Evolutionary conservation across 495 filamentous ascomycete genomes (phyloP).

Genomic region (Xylaria venustula): DNA sequence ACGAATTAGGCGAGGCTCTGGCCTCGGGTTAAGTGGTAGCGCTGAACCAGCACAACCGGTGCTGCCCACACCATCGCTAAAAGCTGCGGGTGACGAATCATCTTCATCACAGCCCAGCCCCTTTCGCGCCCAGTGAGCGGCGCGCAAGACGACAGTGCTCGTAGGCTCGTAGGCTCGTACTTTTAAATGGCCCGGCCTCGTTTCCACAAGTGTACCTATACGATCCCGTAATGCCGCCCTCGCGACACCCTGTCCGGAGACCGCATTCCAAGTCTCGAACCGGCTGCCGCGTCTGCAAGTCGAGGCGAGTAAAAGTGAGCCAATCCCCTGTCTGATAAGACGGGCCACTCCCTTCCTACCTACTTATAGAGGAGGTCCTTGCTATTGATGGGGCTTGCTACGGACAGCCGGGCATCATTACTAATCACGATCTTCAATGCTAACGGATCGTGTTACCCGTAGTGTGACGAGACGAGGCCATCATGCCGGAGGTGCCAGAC

Average conservation of each 20-base stretch:
- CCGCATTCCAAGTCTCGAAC: conserved; percentile 14
- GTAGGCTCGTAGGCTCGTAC: too few species aligned
- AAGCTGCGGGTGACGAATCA: background rate
- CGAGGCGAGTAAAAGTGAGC: conserved; percentile 11
- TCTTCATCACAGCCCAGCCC: background rate
- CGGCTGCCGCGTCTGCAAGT: conserved; percentile 14
- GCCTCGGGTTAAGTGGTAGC: background rate
- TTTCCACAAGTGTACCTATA: background rate
- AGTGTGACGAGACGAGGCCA: conserved; percentile 13
- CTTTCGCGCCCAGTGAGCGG: background rate
- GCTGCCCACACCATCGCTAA: conserved; percentile 2
- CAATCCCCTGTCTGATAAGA: background rate
- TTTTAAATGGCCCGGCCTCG: background rate
- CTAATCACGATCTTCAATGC: too few species aligned
- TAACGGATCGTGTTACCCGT: background rate
- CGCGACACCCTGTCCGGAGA: conserved; percentile 2
- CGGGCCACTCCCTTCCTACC: too few species aligned
- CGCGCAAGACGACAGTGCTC: background rate
- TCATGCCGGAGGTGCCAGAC: conserved; percentile 12
- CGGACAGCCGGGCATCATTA: too few species aligned
- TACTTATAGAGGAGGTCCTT: too few species aligned
- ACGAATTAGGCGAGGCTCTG: background rate
- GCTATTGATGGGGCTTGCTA: too few species aligned
- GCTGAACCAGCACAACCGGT: background rate
- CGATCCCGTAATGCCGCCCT: background rate